Evolutionary conservation across 2,329 filamentous ascomycete species (phyloP), one percentile per base, ranked within the genome.

Genomic region (Cladosporium austrohemisphaericum): DNA sequence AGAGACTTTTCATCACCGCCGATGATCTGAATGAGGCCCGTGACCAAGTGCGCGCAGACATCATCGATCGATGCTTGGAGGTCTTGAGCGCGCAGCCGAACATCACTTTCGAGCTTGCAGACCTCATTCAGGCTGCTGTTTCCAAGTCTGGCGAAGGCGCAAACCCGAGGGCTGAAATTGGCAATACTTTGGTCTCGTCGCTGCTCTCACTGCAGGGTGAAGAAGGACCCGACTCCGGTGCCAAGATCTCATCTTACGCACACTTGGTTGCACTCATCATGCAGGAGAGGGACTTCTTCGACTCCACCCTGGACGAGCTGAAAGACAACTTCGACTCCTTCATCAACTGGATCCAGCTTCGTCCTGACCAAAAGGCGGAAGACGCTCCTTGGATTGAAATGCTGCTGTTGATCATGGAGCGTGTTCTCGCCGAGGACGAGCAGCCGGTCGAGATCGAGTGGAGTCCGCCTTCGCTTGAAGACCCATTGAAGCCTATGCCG

Each of bases 381-480:
- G 86, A 93, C 51, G 87, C 90, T 4, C 87, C 89, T 1, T 98
- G 92, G 90, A 85, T 97, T 55, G 87, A 89, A 10, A 91, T 93
- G 61, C 83, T 97, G 25, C 75, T 98, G 26, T 77, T 97, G 13
- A 86, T 98, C 41, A 77, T 97, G 41, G 93, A 99, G 73, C 87
- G 87, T 46, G 75, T 97, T 25, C 75, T 98, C n/a, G 85, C 86
- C 11, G 87, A 95, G 59, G 93, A 97, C 66, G 85, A 88, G 60
- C 84, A 92, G 56, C 90, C 91, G 3, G 74, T 79, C 4, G 80
- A 86, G 52, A 84, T 87, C 20, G 76, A 79, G 54, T 95, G 88
- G 88, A 67, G 70, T 11, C 59, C 71, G 6, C 68, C 69, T 28
- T 62, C 70, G 67, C 80, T 52, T 41, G 71, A 76, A 13, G 57